A percentile compares a stretch with the other conserved stretches of the same genome.
Evolutionary conservation across 306 rosid species (phyloP).

Genomic region (Cicer cuneatum): DNA sequence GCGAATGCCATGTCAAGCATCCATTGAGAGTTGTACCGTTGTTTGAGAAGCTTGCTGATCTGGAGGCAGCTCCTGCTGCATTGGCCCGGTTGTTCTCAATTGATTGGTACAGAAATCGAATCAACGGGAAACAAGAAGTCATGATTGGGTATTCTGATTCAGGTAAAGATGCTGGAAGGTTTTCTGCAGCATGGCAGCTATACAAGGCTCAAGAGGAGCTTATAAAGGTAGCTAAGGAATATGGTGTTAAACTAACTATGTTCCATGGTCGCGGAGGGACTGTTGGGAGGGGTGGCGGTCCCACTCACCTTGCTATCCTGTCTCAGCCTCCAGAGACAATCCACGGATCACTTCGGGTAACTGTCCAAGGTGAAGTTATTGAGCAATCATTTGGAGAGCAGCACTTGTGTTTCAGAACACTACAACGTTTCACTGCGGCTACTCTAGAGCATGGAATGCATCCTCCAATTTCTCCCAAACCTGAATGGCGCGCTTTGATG

Average conservation of each 20-base stretch:
- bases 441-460: conserved; percentile 91
- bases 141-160: conserved; percentile 98
- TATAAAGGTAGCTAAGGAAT: conserved; percentile 79
- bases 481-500: conserved; percentile 88
- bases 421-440: conserved; percentile 78
- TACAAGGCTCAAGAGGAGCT: conserved; percentile 95
- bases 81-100: conserved; percentile 76
- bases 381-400: too few species aligned
- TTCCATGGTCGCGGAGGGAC: conserved; percentile 99
- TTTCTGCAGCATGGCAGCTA: conserved; percentile 94
- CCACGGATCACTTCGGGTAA: conserved; percentile 55
- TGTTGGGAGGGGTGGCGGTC: conserved; percentile 95
- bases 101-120: conserved; percentile 80
- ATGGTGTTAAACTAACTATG: conserved; percentile 87
- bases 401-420: too few species aligned
- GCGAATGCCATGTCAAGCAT: conserved; percentile 73
- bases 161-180: conserved; percentile 94
- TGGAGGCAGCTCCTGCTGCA: conserved; percentile 89
- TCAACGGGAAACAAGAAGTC: conserved; percentile 90
- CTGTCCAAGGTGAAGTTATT: too few species aligned
- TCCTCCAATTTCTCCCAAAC: conserved; percentile 75
- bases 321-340: conserved; percentile 95
- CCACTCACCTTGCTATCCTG: conserved; percentile 91
- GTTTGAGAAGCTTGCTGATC: conserved; percentile 88
- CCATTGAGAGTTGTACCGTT: conserved; percentile 88